phyloP scores from a whole-genome alignment of 2,329 filamentous ascomycete species.

The Hymenoscyphus infarciens region DNA sequence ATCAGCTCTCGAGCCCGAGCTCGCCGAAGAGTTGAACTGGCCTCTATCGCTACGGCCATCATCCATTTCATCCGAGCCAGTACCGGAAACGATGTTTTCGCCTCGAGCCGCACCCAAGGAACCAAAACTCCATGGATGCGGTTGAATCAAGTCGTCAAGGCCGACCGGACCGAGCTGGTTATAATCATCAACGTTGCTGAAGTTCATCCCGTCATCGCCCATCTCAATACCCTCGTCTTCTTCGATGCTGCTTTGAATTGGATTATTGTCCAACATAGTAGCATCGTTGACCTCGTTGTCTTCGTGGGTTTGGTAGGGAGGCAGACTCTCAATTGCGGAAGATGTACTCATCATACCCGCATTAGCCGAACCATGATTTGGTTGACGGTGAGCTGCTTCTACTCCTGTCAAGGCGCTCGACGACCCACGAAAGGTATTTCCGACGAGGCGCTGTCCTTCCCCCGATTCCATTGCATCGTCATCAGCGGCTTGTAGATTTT shows the following conservation, averaged over 20 bases:
- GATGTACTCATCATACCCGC: slow-evolving; percentile 28
- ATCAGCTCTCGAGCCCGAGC: slow-evolving; percentile 19
- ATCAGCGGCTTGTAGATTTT: slow-evolving; percentile 47
- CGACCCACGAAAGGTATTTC: slow-evolving; percentile 83
- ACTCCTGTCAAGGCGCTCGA: slow-evolving; percentile 80
- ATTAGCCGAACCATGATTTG: slow-evolving; percentile 52
- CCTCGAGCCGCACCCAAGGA: slow-evolving; percentile 18
- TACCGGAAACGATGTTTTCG: slow-evolving; percentile 22
- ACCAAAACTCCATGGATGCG: slow-evolving; percentile 22
- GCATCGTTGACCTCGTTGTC: slow-evolving; percentile 23
- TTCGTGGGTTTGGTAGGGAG: slow-evolving; percentile 28
- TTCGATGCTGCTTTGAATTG: slow-evolving; percentile 30
- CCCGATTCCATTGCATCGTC: slow-evolving; percentile 55
- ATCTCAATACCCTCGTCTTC: slow-evolving; percentile 30
- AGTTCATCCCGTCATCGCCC: slow-evolving; percentile 23
- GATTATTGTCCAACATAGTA: slow-evolving; percentile 26
- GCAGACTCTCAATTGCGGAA: slow-evolving; percentile 28
- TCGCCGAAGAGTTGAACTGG: slow-evolving; percentile 32
- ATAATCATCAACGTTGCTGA: slow-evolving; percentile 12
- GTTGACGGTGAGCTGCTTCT: slow-evolving; percentile 69
- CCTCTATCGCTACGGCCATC: slow-evolving; percentile 30
- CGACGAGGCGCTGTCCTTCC: slow-evolving; percentile 85
- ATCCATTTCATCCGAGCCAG: slow-evolving; percentile 28
- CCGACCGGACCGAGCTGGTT: background rate
- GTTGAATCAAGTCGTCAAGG: background rate